Base-by-base conservation (phyloP, 2,329 filamentous ascomycete genomes). In the Penicillium sp. region DNA sequence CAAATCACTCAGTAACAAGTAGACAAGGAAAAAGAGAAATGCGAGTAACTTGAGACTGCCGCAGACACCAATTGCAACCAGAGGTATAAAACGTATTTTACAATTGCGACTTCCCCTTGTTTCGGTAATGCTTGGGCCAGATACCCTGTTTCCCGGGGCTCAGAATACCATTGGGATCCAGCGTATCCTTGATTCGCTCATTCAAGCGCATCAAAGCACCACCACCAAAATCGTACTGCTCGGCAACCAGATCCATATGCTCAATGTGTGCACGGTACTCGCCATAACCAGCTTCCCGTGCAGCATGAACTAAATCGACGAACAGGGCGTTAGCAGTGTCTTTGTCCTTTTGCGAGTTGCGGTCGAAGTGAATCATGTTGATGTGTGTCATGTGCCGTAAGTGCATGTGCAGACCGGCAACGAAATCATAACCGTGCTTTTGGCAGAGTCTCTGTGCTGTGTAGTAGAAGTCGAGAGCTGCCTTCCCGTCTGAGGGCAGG, bases 191-290 rank as follows among this genome's bases (percentile, higher is more conserved):
- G 12, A 61, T 51, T 16, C n/a, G 53, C 41, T 59, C 50, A 35
- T 59, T 55, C 36, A 61, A 59, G 19, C 50, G 50, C 47, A 55
- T 38, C 11, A 59, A 42, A 1, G 57, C 53, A 33, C 42, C 42
- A 28, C 59, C 50, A 22, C 57, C 57, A 50, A 43, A 61, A 12
- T 59, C 45, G 41, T 61, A 59, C 9, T 54, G 56, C 4, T 42
- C 50, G 16, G 59, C 59, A 41, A 63, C 58, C 17, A 60, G 54
- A 58, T 63, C 62, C 61, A 62, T 63, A 30, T 59, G 59, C 1
- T 58, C 57, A 17, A 65, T 45, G 36, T 65, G 63, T 2, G 63
- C 60, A 3, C 63, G 54, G 28, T 65, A 65, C 40, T 64, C 61
- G 8, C 63, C 59, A 30, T 63, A 65, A 9, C 62, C 50, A 2